Base-by-base conservation (phyloP, 345 rosid genomes). In the Melastoma malabathricum region DNA sequence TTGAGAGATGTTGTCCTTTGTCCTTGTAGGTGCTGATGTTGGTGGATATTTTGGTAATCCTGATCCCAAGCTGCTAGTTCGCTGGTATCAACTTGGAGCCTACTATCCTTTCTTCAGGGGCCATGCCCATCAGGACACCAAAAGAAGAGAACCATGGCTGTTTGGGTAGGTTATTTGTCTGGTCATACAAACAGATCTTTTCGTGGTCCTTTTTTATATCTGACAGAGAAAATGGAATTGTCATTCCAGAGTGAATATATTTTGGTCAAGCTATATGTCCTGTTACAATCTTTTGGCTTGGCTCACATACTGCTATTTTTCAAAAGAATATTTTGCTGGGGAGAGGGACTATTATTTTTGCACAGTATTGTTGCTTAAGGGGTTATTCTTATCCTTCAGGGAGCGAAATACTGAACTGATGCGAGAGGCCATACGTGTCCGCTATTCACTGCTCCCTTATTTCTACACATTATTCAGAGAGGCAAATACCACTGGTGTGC, bases 81-180 rank as follows among this genome's bases (percentile, higher is more conserved):
- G 97, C 52, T 93, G 99, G 99, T 93, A 88, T 68, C 99, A 93
- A 63, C 79, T 93, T 44, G 99, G 97, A 76, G 97, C 99, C 51
- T 93, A 72, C 66, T 93, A 88, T 65, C 99, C 99, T 56, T 93
- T 93, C 76, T 93, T 93, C 68, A 80, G 99, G 72, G 99, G 66
- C 3, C 99, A 93, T 73, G 94, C 99, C 48, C 99, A 93, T 73
- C 97, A 82, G 51, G 99, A 93, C 70, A 88, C 97, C 13, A 93
- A 76, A 71, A 72, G 99, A 72, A 83, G 99, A 48, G 99, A 93
- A 57, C 99, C 99, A 65, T 93, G 97, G 97, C 62, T 85, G 59
- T 87, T 88, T 57, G 99, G 99, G 99, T 93, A 81, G 50, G 69
- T 45, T 47, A 55, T 46, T 44, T 34, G 10, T 34, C 41, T 34